Evolutionary conservation across 177 flowering plant genomes (phyloP).

Genomic region (Tripterygium wilfordii): DNA sequence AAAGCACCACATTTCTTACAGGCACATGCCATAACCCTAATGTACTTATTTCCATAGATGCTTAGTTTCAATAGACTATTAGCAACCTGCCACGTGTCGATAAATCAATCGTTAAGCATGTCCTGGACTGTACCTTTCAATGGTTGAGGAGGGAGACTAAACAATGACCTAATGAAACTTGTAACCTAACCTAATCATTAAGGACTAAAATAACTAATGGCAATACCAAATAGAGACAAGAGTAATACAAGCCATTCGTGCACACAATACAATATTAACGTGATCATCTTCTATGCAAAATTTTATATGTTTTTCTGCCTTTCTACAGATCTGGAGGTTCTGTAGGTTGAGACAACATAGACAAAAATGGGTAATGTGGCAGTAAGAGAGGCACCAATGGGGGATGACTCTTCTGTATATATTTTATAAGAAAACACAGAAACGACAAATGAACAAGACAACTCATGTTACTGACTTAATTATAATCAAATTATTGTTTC

Average conservation of each 20-base stretch:
- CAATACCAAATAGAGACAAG: too few species aligned
- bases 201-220: too few species aligned
- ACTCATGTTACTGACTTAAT: not conserved
- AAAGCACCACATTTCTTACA: too few species aligned
- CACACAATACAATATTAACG: not conserved
- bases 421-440: not conserved
- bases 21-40: too few species aligned
- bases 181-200: too few species aligned
- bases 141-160: too few species aligned
- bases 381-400: slow-evolving; percentile 2
- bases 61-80: too few species aligned
- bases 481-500: not conserved
- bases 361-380: slow-evolving; percentile 6
- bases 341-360: not conserved
- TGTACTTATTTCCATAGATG: too few species aligned
- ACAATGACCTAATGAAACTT: too few species aligned
- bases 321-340: not conserved
- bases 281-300: not conserved
- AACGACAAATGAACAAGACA: slow-evolving; percentile 3
- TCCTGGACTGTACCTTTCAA: too few species aligned
- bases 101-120: too few species aligned
- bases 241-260: not conserved
- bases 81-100: too few species aligned
- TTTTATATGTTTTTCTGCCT: not conserved
- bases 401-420: slow-evolving; percentile 9